A percentile compares a stretch with the other conserved stretches of the same genome.
Conservation (phyloP, 345 rosid species). For the Zanthoxylum bungeanum region DNA sequence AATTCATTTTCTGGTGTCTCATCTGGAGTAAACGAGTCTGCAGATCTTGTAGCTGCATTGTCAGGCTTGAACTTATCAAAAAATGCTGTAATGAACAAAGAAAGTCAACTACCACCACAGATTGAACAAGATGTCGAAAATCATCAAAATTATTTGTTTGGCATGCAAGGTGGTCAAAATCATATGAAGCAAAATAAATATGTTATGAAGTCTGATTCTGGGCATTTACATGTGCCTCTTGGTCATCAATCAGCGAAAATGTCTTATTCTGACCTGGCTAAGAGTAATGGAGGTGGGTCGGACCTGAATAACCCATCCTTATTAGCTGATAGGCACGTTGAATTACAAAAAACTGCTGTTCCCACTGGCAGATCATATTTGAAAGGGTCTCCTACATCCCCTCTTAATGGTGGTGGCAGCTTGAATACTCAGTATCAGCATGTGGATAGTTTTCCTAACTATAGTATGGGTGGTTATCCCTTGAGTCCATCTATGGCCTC, state of each 20-base stretch:
- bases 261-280: constrained; percentile 31
- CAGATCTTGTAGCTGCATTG: constrained; percentile 59
- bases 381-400: constrained; percentile 65
- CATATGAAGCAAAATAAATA: constrained; percentile 38
- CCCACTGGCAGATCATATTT: constrained; percentile 41
- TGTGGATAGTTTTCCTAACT: constrained; percentile 41
- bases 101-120: constrained; percentile 30
- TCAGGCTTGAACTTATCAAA: constrained; percentile 64
- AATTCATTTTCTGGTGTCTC: constrained; percentile 55
- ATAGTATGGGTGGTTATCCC: constrained; percentile 48
- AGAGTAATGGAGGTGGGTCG: constrained; percentile 34
- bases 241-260: constrained; percentile 27
- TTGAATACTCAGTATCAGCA: constrained; percentile 52
- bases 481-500: constrained; percentile 57
- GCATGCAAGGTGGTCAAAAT: constrained; percentile 40
- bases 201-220: constrained; percentile 35
- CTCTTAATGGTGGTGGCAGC: constrained; percentile 47
- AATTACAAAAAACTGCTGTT: constrained; percentile 37
- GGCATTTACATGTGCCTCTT: constrained; percentile 32
- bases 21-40: constrained; percentile 49
- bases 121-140: constrained; percentile 43
- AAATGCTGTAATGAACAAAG: constrained; percentile 42
- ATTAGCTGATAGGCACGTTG: constrained; percentile 43
- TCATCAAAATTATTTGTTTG: constrained; percentile 51
- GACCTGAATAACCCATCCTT: constrained; percentile 36